phyloP scores from a whole-genome alignment of 108 stramenopile species.

The Nitzschia palea region DNA sequence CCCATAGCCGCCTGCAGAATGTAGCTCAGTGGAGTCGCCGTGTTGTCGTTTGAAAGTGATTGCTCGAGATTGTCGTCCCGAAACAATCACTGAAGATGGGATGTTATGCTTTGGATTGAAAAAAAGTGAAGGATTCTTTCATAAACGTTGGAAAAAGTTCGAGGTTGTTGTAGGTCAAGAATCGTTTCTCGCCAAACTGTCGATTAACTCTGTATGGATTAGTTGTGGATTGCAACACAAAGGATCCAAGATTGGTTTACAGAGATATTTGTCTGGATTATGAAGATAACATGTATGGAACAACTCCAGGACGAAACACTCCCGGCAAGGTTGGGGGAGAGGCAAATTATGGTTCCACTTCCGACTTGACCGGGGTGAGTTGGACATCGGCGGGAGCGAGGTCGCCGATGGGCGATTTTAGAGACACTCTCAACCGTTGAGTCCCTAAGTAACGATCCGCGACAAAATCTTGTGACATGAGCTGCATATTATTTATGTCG shows the following conservation, averaged over 20 bases:
- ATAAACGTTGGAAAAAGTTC: background rate
- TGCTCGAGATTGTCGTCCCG: slow-evolving; percentile 31
- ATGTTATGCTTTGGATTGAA: background rate
- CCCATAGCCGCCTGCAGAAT: slow-evolving; percentile 75
- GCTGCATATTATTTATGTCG: too few relatives aligned
- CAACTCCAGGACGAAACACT: too few relatives aligned
- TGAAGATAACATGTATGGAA: too few relatives aligned
- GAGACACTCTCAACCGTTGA: slow-evolving; percentile 8
- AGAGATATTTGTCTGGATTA: background rate
- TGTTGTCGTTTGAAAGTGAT: slow-evolving; percentile 33
- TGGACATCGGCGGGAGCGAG: slow-evolving; percentile 20
- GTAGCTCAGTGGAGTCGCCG: slow-evolving; percentile 59
- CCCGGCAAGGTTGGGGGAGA: background rate
- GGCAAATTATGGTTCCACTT: slow-evolving; percentile 10
- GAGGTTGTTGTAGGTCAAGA: background rate
- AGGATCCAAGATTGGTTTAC: too few relatives aligned
- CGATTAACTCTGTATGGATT: too few relatives aligned
- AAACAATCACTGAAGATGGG: slow-evolving; percentile 23
- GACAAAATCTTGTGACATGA: background rate
- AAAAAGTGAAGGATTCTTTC: too few relatives aligned
- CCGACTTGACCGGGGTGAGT: background rate
- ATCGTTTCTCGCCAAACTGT: too few relatives aligned
- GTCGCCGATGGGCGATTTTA: slow-evolving; percentile 23
- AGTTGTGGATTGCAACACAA: background rate
- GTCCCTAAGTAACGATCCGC: background rate